Evolutionary conservation across 1,284 basidiomycete species (phyloP).

Genomic region (Tausonia pullulans): DNA sequence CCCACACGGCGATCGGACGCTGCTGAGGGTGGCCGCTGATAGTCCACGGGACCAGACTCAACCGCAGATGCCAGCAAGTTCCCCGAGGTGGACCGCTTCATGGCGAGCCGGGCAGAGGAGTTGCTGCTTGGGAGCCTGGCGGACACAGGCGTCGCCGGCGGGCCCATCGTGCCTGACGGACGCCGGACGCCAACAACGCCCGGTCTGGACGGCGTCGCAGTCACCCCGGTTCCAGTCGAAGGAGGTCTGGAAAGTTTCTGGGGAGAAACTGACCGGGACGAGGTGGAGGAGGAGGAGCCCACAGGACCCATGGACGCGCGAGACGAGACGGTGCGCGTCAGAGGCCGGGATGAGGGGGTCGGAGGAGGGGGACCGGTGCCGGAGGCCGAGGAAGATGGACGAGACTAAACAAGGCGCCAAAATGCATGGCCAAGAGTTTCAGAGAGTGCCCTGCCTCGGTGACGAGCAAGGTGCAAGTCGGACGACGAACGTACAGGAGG

Average conservation of each 20-base stretch:
- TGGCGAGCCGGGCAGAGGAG: background rate
- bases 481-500: background rate
- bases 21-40: no score
- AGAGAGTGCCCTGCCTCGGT: no score
- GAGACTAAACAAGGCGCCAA: slow-evolving; percentile 16
- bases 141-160: no score
- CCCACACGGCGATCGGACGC: no score
- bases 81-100: background rate
- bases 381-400: slow-evolving; percentile 16
- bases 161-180: no score
- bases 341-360: background rate
- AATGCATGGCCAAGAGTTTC: no score
- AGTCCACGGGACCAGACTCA: no score
- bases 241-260: no score
- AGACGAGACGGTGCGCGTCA: background rate
- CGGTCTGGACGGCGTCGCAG: no score
- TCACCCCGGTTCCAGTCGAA: no score
- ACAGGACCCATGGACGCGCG: slow-evolving; percentile 1
- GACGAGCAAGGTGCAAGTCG: background rate
- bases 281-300: slow-evolving; percentile 16
- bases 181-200: no score
- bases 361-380: background rate
- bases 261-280: background rate
- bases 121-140: no score
- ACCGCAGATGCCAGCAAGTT: background rate